Evolutionary conservation across 2,329 filamentous ascomycete species (phyloP).

Genomic region (Xylariomycetidae sp.): DNA sequence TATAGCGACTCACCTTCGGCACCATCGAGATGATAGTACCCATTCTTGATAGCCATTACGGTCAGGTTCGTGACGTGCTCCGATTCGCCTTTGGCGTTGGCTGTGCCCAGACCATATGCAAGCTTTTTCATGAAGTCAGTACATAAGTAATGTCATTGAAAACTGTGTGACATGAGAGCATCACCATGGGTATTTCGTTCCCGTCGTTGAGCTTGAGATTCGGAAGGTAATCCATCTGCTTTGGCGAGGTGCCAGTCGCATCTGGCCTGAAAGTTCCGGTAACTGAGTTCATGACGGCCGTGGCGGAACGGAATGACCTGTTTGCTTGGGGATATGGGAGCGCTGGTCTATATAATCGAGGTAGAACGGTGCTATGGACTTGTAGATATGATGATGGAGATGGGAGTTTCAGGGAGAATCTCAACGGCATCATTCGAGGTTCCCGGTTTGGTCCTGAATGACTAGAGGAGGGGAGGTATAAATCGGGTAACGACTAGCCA

Average conservation of each 20-base stretch:
- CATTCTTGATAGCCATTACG: slow-evolving; percentile 62
- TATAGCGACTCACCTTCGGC: slow-evolving; percentile 60
- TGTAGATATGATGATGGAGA: too few species aligned
- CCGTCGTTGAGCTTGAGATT: slow-evolving; percentile 69
- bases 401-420: too few species aligned
- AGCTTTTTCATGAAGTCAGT: slow-evolving; percentile 39
- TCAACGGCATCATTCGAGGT: too few species aligned
- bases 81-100: slow-evolving; percentile 58
- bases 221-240: slow-evolving; percentile 43
- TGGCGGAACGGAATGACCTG: too few species aligned
- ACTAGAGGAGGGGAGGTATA: too few species aligned
- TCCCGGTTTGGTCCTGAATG: too few species aligned
- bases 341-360: too few species aligned
- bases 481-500: too few species aligned
- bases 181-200: slow-evolving; percentile 64
- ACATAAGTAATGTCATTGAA: background rate
- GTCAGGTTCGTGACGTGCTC: slow-evolving; percentile 44
- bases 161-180: slow-evolving; percentile 18
- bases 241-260: slow-evolving; percentile 33
- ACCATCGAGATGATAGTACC: slow-evolving; percentile 69
- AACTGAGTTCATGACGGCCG: slow-evolving; percentile 46
- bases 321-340: too few species aligned
- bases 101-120: slow-evolving; percentile 69
- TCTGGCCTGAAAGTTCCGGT: slow-evolving; percentile 34
- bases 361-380: too few species aligned